phyloP scores from a whole-genome alignment of 176 grass and related monocot species.

The Chloris gayana region DNA sequence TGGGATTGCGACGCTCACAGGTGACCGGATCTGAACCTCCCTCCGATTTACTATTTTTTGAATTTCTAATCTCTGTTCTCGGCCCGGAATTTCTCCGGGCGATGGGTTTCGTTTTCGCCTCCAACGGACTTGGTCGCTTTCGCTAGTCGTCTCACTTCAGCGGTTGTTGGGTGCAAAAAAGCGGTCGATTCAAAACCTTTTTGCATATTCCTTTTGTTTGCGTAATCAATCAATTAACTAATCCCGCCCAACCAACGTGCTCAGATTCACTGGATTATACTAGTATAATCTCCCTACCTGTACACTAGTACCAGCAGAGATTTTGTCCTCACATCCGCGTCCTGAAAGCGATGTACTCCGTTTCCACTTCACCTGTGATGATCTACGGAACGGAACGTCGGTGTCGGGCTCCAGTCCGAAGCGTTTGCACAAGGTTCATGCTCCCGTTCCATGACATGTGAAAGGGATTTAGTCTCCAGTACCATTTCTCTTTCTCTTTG shows the following conservation, averaged over 20 bases:
- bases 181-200: neutral
- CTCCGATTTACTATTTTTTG: neutral
- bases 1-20: slow-evolving; percentile 21
- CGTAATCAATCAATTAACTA: neutral
- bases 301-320: too few relatives aligned
- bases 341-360: neutral
- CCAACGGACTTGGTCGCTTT: slow-evolving; percentile 2
- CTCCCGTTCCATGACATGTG: neutral
- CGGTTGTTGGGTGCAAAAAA: neutral
- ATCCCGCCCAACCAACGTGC: slow-evolving; percentile 10
- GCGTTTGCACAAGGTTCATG: neutral
- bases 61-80: neutral
- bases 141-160: neutral
- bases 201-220: neutral
- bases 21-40: slow-evolving; percentile 24
- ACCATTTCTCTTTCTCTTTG: neutral
- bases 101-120: too few relatives aligned
- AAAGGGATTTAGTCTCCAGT: slow-evolving; percentile 18
- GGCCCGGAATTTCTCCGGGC: too few relatives aligned
- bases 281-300: neutral
- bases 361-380: slow-evolving; percentile 8
- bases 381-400: neutral
- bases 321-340: too few relatives aligned
- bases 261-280: neutral
- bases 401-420: neutral